Evolutionary conservation across 305 asterid species (phyloP), one percentile per base, ranked within the genome.

Genomic region (Withania somnifera): DNA sequence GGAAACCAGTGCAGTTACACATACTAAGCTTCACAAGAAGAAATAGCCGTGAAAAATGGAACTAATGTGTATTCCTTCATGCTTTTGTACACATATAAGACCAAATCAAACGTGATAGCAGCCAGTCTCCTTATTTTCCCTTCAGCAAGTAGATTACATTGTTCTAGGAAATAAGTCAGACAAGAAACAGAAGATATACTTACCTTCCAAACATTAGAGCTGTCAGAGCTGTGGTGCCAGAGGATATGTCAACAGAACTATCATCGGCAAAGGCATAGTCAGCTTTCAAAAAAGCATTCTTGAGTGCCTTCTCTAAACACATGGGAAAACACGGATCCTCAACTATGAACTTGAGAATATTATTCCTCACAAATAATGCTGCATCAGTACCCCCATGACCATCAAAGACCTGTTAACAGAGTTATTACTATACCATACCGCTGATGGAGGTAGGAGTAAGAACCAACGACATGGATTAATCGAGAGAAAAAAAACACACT

Each of bases 361-460:
- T 94, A 67, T 88, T 87, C 86, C 89, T 89, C 78, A 93, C 85
- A 82, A 88, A 94, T 64, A 85, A 77, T 26, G 97, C 94, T 32
- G 98, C 98, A 84, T 94, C 97, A 45, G 91, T 89, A 68, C 98
- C 98, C 75, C 98, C 98, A 86, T 94, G 98, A 26, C 98, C 98
- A 83, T 94, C 98, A 90, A 94, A 94, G 76, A 94, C 98, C 98
- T 94, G 89, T 66, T 26, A 47, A 50, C 24, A 75, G 14, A 17
- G 17, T 50, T 15, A 28, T 50, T 26, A 67, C 51, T n/a, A 36
- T n/a, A n/a, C 47, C 76, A 64, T 8, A 64, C 26, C 11, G 5
- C 8, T n/a, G 3, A 66, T 34, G 28, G 22, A 66, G 75, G 50
- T 66, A 66, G 8, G 5, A 34, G 47, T 32, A 66, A 34, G 75